phyloP scores from a whole-genome alignment of 495 filamentous ascomycete species.

The Penicillium bovifimosum region DNA sequence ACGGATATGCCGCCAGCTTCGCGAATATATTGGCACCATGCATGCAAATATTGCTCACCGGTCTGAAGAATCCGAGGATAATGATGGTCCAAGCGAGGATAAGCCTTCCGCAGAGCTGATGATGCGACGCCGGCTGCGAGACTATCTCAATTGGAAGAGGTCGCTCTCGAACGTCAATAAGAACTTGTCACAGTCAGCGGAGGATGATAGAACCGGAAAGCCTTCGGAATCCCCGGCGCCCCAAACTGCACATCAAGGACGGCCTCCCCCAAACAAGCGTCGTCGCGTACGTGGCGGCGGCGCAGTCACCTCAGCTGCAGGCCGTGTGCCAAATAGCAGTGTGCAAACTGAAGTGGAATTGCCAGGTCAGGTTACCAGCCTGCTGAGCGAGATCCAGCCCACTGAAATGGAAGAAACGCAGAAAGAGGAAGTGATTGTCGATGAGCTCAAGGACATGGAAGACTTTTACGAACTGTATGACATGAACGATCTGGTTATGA shows the following conservation, averaged over 20 bases:
- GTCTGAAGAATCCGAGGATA: not conserved
- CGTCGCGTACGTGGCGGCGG: slow-evolving; percentile 84
- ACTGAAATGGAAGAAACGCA: slow-evolving; percentile 57
- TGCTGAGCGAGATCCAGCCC: slow-evolving; percentile 63
- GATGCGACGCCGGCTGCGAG: slow-evolving; percentile 80
- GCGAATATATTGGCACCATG: slow-evolving; percentile 90
- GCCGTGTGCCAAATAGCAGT: slow-evolving; percentile 57
- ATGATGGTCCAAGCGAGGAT: slow-evolving; percentile 40
- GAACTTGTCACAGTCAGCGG: slow-evolving; percentile 44
- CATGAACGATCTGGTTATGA: slow-evolving; percentile 79
- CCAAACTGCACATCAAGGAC: slow-evolving; percentile 46
- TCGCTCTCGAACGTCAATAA: slow-evolving; percentile 85
- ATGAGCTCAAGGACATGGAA: slow-evolving; percentile 84
- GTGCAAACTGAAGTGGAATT: slow-evolving; percentile 77
- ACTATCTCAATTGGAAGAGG: slow-evolving; percentile 88
- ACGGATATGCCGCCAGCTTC: slow-evolving; percentile 79
- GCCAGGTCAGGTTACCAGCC: slow-evolving; percentile 61
- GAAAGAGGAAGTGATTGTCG: slow-evolving; percentile 70
- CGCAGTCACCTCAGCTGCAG: slow-evolving; percentile 46
- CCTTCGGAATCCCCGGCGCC: slow-evolving; percentile 19
- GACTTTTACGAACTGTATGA: slow-evolving; percentile 92
- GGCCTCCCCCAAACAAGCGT: slow-evolving; percentile 78
- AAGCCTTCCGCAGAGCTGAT: slow-evolving; percentile 74
- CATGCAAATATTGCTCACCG: slow-evolving; percentile 57
- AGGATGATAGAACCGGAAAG: slow-evolving; percentile 6